Base-by-base conservation (phyloP, 108 stramenopile species). In the Nannochloropsis granulata region DNA sequence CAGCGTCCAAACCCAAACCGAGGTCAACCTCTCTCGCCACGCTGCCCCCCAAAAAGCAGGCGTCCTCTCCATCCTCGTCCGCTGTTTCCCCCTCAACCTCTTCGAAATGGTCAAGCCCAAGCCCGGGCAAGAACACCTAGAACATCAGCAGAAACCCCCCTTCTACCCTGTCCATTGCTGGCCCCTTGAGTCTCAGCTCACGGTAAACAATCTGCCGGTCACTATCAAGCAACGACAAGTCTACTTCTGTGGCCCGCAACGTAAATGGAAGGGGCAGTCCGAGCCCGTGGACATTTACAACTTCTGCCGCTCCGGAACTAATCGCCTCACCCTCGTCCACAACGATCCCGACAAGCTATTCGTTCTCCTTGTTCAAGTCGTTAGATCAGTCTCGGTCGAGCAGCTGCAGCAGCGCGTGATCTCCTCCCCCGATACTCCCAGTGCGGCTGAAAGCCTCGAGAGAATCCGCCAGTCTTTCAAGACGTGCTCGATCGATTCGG, bases 221-320 rank as follows among this genome's bases (percentile, higher is more conserved):
- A 71, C 81, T 44, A 79, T 88, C 44, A 84, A 84, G 84, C 87
- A 88, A 44, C 87, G 87, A 24, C 84, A 85, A 80, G 81, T 81
- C 80, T 85, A 79, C 21, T 85, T 56, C 24, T 82, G 83, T 44
- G 86, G 86, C 9, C 21, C n/a, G 43, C 79, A 71, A 44, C 46
- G 82, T 2, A 87, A 87, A 79, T 34, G 44, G 43, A 87, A 87
- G 83, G 86, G 86, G 21, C 82, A 87, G 79, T 87, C 82, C 46
- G 83, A 83, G 26, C 82, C 86, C 44, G 82, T 44, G 45, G 86
- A 87, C 83, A 43, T 87, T 45, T 80, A 46, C 23, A n/a, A 45
- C 10, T 24, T 80, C 25, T 81, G 80, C 44, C 45, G 80, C 42
- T 12, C 11, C 25, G 85, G 85, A 34, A 23, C 45, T 34, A 85